Evolutionary conservation across 768 basidiomycete species (phyloP), one percentile per base, ranked within the genome.

Genomic region (Podaxis sp.): DNA sequence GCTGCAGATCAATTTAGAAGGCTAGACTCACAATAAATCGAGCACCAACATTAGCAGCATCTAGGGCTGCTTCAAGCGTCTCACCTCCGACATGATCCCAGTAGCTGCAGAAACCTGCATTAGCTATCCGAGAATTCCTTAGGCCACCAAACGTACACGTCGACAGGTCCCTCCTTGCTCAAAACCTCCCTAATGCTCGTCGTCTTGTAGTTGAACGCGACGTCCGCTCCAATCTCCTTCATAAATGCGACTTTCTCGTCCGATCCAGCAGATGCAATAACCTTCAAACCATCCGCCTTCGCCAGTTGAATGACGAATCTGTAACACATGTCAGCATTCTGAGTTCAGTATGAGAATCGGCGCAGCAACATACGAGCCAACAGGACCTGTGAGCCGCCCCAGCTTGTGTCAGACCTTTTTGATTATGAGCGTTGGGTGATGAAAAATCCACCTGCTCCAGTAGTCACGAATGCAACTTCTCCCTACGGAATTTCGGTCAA

Each of bases 171-270:
- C 65, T 90, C 80, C 62, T 78, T 79, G 64, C 70, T 69, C 41
- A 93, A 73, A 2, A 88, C 75, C 11, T 87, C 82, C 1, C 67
- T 67, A 0, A 83, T 85, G 52, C 76, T 75, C 0, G 76, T 76
- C 0, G 81, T 89, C 78, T 92, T 89, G 75, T 89, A 91, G 71
- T 91, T 90, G 76, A 90, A 90, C 0, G 80, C 85, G 5, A 87
- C 81, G 66, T 92, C 89, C 0, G 85, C 84, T 0, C 88, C 90
- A n/a, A 89, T 66, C 2, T 80, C 78, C 54, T 79, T 80, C 73
- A 88, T 73, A 68, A 82, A 88, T 4, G 77, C 70, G 6, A 91
- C 87, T 72, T 93, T 91, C 56, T 88, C 86, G n/a, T 91, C 87
- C 0, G 84, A 83, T 1, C 91, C 88, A 0, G 88, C 86, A 0